phyloP scores from a whole-genome alignment of 495 filamentous ascomycete species.

The Tuber borchii region DNA sequence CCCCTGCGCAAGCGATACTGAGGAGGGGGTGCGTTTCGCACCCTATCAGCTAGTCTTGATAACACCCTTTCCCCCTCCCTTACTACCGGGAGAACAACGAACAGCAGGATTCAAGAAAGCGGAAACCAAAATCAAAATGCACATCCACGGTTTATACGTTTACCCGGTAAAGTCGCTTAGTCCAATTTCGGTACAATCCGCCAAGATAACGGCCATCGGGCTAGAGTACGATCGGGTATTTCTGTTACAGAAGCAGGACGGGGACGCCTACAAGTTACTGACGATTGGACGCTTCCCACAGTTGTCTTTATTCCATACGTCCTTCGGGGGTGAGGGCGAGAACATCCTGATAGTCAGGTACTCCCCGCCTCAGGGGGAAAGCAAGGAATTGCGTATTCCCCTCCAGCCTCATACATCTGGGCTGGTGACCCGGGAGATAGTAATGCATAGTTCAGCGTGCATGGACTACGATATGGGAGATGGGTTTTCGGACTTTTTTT shows the following conservation, averaged over 20 bases:
- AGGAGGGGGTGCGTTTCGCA: too few species aligned
- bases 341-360: constrained; percentile 4
- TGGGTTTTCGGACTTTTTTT: too few species aligned
- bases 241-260: constrained; percentile 59
- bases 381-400: too few species aligned
- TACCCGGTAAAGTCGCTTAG: constrained; percentile 87
- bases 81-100: too few species aligned
- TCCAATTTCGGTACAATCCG: constrained; percentile 52
- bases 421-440: too few species aligned
- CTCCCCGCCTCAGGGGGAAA: not conserved
- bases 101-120: too few species aligned
- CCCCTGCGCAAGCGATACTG: too few species aligned
- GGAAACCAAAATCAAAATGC: constrained; percentile 13
- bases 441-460: too few species aligned
- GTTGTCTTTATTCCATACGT: constrained; percentile 28
- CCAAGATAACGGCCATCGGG: constrained; percentile 58
- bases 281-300: constrained; percentile 36
- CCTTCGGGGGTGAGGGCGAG: not conserved
- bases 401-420: too few species aligned
- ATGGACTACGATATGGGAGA: too few species aligned
- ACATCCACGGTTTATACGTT: constrained; percentile 54
- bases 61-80: too few species aligned
- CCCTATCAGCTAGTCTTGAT: too few species aligned
- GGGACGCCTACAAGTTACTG: constrained; percentile 19
- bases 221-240: constrained; percentile 70